Base-by-base conservation (phyloP, 1,139 yeast genomes). In the Sporopachydermia cereana region DNA sequence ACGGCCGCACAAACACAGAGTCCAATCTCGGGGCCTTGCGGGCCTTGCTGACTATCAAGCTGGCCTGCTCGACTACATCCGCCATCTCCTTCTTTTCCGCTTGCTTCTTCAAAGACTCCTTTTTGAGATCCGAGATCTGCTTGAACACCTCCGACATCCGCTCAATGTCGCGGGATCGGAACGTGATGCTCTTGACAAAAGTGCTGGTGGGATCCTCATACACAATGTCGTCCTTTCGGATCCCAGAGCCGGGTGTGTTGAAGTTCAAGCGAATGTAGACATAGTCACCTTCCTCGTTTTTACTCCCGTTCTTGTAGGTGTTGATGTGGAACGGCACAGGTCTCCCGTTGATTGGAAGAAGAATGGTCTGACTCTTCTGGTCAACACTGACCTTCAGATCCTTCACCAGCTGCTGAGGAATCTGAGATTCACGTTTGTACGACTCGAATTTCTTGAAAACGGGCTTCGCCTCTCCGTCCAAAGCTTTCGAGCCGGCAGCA, bases 241-340 rank as follows among this genome's bases (percentile, higher is more conserved):
- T 83, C 45, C 83, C 72, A 23, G 84, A 84, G 50, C 84, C 84
- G 0, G 98, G 98, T 1, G 96, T 82, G 61, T 89, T 82, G 69
- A 91, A 88, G 62, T 91, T 91, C 57, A 91, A 72, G 63, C 98
- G 77, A 56, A 91, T 64, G 58, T 85, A 89, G 1, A 95, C 89
- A 61, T 76, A 88, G 53, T 89, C 97, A 42, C 97, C 97, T 67
- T 93, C 98, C 58, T 91, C 98, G 53, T 83, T 86, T 58, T 88
- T 91, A 22, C 95, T 84, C 44, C 96, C 97, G 61, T 86, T 89
- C 60, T 89, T 91, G 65, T 85, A 89, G 5, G 96, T 72, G 59
- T 88, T 86, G 56, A 91, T 88, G 61, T 91, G 98, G 71, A 91
- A 89, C 24, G 98, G 98, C 44, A 93, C 98, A 2, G 98, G 96